Evolutionary conservation across 805 yeast species (phyloP).

Genomic region (Sugiyamaella smithiae): DNA sequence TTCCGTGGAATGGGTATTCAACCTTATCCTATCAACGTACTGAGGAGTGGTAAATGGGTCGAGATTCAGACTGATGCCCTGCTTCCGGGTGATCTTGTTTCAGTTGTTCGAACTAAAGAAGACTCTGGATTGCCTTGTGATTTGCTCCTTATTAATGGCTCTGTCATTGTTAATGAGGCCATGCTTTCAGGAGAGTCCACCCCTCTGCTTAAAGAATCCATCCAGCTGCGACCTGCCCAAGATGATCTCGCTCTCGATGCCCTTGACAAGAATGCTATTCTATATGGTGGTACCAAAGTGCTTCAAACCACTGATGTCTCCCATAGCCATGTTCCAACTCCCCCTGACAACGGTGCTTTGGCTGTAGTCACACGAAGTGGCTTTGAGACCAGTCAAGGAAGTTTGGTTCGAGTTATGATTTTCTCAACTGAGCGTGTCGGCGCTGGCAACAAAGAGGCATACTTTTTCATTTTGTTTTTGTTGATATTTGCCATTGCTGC

Average conservation of each 20-base stretch:
- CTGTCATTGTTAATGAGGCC: constrained; percentile 96
- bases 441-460: constrained; percentile 92
- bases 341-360: constrained; percentile 91
- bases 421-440: constrained; percentile 95
- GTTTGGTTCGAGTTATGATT: constrained; percentile 95
- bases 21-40: constrained; percentile 76
- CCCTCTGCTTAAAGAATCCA: constrained; percentile 89
- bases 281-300: constrained; percentile 96
- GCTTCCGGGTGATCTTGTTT: constrained; percentile 85
- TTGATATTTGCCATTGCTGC: constrained; percentile 92
- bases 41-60: constrained; percentile 68
- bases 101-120: constrained; percentile 82
- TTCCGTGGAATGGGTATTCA: constrained; percentile 96
- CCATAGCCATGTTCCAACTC: constrained; percentile 44
- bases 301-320: constrained; percentile 81
- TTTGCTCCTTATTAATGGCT: constrained; percentile 76
- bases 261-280: constrained; percentile 78
- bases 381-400: constrained; percentile 98
- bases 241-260: constrained; percentile 74
- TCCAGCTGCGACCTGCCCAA: constrained; percentile 71
- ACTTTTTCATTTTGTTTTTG: constrained; percentile 85
- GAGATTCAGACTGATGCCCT: constrained; percentile 68
- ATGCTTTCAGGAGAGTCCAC: constrained; percentile 99
- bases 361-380: constrained; percentile 92
- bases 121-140: constrained; percentile 96